phyloP scores from a whole-genome alignment of 306 rosid genomes.

The Citrullus colocynthis region DNA sequence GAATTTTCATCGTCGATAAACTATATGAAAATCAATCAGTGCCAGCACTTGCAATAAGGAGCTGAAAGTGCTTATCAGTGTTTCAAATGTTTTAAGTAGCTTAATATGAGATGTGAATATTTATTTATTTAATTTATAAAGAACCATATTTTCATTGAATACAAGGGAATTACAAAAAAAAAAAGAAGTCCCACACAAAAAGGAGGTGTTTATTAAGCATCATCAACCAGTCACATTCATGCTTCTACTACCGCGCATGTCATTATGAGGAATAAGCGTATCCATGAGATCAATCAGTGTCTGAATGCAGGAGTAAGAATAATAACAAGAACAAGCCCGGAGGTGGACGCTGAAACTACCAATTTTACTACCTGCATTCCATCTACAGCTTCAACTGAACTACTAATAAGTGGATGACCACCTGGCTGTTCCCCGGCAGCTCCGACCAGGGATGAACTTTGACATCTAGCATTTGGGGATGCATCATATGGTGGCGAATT shows the following conservation, averaged over 20 bases:
- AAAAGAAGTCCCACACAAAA: too few species aligned
- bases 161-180: background rate
- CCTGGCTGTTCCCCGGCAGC: conserved; percentile 53
- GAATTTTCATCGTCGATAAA: background rate
- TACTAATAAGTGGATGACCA: conserved; percentile 35
- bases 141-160: too few species aligned
- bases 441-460: conserved; percentile 47
- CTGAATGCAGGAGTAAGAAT: background rate
- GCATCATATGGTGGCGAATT: conserved; percentile 63
- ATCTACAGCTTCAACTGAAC: conserved; percentile 46
- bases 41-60: background rate
- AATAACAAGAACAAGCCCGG: background rate
- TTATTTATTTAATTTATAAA: too few species aligned
- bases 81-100: background rate
- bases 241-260: background rate
- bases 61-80: background rate
- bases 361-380: conserved; percentile 64
- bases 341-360: background rate
- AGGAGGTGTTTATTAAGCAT: background rate
- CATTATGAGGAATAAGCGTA: background rate
- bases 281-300: background rate
- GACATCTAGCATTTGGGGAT: conserved; percentile 58
- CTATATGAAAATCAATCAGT: background rate
- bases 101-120: background rate
- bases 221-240: background rate